phyloP scores from a whole-genome alignment of 306 rosid genomes.

The Quillaja saponaria region DNA sequence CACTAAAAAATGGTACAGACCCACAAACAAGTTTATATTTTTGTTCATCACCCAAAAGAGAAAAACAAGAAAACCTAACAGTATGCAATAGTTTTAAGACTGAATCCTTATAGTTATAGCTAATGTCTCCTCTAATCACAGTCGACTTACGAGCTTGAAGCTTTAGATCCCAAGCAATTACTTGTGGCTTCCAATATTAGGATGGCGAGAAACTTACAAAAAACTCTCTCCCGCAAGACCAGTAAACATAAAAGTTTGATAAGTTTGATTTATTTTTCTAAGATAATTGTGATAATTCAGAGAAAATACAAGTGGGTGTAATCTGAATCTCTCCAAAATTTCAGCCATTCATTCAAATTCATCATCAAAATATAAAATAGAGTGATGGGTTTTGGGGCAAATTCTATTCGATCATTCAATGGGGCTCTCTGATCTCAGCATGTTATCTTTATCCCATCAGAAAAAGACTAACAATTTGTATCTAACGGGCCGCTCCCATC shows the following conservation, averaged over 20 bases:
- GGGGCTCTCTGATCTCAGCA: conserved; percentile 24
- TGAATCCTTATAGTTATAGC: conserved; percentile 24
- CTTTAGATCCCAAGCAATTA: conserved; percentile 11
- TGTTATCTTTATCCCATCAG: conserved; percentile 40
- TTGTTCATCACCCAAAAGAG: not conserved
- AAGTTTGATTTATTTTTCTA: too few species aligned
- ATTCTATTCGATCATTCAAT: too few species aligned
- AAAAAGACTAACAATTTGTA: conserved; percentile 27
- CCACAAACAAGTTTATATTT: conserved; percentile 43
- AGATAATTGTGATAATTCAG: too few species aligned
- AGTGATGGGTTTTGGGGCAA: too few species aligned
- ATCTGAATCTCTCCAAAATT: not conserved
- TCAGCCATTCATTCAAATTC: not conserved
- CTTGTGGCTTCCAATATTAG: conserved; percentile 25
- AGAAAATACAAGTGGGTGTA: not conserved
- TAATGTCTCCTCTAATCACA: conserved; percentile 39
- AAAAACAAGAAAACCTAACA: too few species aligned
- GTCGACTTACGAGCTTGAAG: conserved; percentile 31
- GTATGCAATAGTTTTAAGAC: not conserved
- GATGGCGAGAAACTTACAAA: too few species aligned
- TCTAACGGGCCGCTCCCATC: too few species aligned
- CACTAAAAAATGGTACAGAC: conserved; percentile 23
- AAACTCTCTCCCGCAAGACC: too few species aligned
- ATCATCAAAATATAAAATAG: too few species aligned
- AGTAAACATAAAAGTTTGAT: too few species aligned